Evolutionary conservation across 306 rosid genomes (phyloP).

Genomic region (Acacia confusa): DNA sequence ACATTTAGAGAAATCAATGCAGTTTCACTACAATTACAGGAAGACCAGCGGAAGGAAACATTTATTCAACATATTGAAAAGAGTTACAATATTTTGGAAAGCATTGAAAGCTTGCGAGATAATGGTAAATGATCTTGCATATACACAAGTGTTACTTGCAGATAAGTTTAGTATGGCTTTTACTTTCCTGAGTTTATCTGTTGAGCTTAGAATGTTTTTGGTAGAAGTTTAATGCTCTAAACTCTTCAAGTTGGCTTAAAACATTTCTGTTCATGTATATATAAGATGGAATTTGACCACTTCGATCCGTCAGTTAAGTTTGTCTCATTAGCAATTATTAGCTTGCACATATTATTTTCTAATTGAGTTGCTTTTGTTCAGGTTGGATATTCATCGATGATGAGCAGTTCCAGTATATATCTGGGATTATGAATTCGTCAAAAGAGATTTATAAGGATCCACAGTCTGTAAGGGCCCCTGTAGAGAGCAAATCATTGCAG

Average conservation of each 20-base stretch:
- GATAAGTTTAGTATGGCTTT: not conserved
- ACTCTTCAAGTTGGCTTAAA: constrained; percentile 6
- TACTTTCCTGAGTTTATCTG: constrained; percentile 18
- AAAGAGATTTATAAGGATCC: constrained; percentile 44
- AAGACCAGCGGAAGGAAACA: constrained; percentile 58
- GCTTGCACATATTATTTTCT: constrained; percentile 25
- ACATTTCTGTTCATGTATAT: not conserved
- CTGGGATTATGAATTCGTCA: constrained; percentile 52
- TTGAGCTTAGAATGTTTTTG: not conserved
- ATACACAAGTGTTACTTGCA: not conserved
- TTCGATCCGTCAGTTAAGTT: constrained; percentile 6
- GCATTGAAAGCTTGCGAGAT: constrained; percentile 55
- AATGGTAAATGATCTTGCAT: constrained; percentile 49
- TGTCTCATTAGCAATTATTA: not conserved
- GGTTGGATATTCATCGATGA: constrained; percentile 89
- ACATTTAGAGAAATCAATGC: constrained; percentile 83
- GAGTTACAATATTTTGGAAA: constrained; percentile 54
- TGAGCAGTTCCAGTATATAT: constrained; percentile 70
- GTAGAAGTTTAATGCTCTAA: constrained; percentile 3
- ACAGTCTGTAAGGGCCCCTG: constrained; percentile 28
- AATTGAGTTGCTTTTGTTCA: constrained; percentile 43
- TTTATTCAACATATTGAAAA: constrained; percentile 81
- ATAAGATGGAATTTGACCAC: constrained; percentile 25
- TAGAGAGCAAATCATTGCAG: constrained; percentile 41
- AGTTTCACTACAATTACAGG: constrained; percentile 49